Base-by-base conservation (phyloP, 257 asterid genomes). In the Lycium ferocissimum region DNA sequence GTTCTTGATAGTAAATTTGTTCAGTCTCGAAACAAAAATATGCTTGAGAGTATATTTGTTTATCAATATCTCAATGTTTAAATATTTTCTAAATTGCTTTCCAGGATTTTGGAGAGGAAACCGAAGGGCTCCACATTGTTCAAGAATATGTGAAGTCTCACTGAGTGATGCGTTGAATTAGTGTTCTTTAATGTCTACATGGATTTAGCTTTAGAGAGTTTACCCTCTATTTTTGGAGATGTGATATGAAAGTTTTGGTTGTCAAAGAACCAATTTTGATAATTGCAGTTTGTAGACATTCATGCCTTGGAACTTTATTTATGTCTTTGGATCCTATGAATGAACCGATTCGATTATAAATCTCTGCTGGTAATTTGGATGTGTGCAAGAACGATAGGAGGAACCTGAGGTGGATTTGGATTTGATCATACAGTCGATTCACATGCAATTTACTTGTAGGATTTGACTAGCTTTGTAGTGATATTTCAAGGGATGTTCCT, bases 81-180 rank as follows among this genome's bases (percentile, higher is more conserved):
- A 14, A 35, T 58, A 2, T 7, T 56, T 59, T 4, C 3, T 2
- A 43, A 49, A 26, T 76, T 14, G 38, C n/a, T 56, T 87, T 89
- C 76, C 92, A 95, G 97, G 97, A 95, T 85, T 95, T 75, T 17
- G 97, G 98, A 1, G 98, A 92, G 86, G 98, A 95, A 56, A 91
- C 93, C 0, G 97, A 91, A 85, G 96, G 96, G 56, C 97, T 94
- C 80, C 92, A 90, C 86, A 92, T 93, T 35, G 97, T 94, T 83
- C 97, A 92, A 79, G 95, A 92, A 79, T 89, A 92, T 15, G 94
- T 92, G 80, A 92, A 95, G 85, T 89, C 95, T 17, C 93, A 89
- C 81, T 91, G 88, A 86, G 72, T 33, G 15, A 26, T 11, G 22
- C 20, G 9, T 26, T 76, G 47, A 76, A 53, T 51, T 76, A 26